Evolutionary conservation across 2,329 filamentous ascomycete species (phyloP).

Genomic region (Pestalotiopsis sp.): DNA sequence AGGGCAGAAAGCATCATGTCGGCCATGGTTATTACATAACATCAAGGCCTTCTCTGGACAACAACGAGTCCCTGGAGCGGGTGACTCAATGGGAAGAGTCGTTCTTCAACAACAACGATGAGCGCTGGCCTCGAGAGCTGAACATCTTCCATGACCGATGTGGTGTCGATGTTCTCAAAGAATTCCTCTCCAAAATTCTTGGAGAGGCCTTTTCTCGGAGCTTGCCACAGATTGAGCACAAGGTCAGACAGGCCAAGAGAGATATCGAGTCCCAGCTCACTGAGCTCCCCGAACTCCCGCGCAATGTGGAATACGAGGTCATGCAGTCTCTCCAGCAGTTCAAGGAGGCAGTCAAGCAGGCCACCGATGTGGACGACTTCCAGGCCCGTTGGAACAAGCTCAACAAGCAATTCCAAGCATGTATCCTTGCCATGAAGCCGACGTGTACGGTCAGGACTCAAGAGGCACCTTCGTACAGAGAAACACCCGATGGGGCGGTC

Average conservation of each 20-base stretch:
- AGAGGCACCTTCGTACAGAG: conserved; percentile 20
- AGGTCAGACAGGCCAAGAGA: conserved; percentile 50
- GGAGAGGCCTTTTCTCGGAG: conserved; percentile 57
- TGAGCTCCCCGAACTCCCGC: conserved; percentile 67
- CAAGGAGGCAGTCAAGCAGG: conserved; percentile 51
- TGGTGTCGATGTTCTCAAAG: conserved; percentile 55
- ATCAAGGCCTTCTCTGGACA: conserved; percentile 56
- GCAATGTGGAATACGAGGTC: conserved; percentile 69
- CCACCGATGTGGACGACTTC: conserved; percentile 54
- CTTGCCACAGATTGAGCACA: conserved; percentile 56
- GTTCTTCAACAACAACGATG: conserved; percentile 48
- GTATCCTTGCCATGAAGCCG: conserved; percentile 36
- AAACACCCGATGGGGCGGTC: conserved; percentile 17
- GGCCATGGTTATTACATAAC: conserved; percentile 82
- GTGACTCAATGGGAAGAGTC: conserved; percentile 54
- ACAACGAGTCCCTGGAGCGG: conserved; percentile 51
- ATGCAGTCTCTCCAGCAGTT: conserved; percentile 62
- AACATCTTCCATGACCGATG: conserved; percentile 49
- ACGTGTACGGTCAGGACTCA: conserved; percentile 32
- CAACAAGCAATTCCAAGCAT: conserved; percentile 34
- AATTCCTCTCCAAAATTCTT: conserved; percentile 55
- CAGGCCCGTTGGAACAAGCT: conserved; percentile 33
- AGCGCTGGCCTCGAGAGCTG: conserved; percentile 53
- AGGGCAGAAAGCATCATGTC: conserved; percentile 61
- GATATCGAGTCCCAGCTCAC: conserved; percentile 58